Conservation (phyloP, 1,284 basidiomycete species). For the Porogramme epimiltina region DNA sequence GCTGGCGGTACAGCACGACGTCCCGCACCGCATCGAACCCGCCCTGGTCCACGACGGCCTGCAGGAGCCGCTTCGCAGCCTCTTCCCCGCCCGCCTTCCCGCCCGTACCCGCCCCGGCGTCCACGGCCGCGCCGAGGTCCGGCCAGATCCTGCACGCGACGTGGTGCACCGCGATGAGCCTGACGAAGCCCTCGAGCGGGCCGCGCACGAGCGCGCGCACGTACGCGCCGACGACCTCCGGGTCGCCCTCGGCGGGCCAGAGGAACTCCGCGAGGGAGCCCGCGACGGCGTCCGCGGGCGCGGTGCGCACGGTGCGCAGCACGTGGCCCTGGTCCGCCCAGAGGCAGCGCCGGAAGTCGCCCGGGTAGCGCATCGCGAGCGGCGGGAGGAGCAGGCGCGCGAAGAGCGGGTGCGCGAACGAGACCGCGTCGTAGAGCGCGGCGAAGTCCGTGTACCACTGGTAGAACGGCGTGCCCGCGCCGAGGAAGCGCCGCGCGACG, state of each 20-base stretch:
- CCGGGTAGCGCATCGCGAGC: conserved; percentile 67
- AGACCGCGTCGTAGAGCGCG: conserved; percentile 87
- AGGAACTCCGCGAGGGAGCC: conserved; percentile 62
- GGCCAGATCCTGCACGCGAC: conserved; percentile 77
- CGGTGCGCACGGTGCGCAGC: conserved; percentile 56
- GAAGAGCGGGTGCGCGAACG: conserved; percentile 84
- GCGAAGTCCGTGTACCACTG: conserved; percentile 95
- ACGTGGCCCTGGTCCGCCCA: conserved; percentile 80
- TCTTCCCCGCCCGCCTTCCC: conserved; percentile 35
- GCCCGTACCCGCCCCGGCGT: not conserved
- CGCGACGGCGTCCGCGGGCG: conserved; percentile 48
- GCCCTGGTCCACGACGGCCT: conserved; percentile 53
- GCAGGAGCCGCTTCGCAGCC: conserved; percentile 50
- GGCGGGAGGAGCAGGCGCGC: conserved; percentile 79
- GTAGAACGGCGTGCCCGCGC: conserved; percentile 78
- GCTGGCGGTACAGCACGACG: conserved; percentile 55
- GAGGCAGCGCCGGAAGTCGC: conserved; percentile 84
- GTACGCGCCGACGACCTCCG: conserved; percentile 67
- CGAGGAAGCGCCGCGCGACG: conserved; percentile 65
- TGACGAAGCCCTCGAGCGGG: conserved; percentile 61
- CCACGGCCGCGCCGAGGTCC: conserved; percentile 43
- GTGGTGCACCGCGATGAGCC: conserved; percentile 79
- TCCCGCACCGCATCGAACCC: conserved; percentile 49
- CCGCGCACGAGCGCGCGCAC: conserved; percentile 51
- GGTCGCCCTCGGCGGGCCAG: conserved; percentile 70